Percentiles rank a stretch among this genome's conserved stretches.
These are phyloP conservation scores for Trichoderma asperelloides DNA, from an alignment of 495 filamentous ascomycete genomes.

Conservation along the genomic window DNA sequence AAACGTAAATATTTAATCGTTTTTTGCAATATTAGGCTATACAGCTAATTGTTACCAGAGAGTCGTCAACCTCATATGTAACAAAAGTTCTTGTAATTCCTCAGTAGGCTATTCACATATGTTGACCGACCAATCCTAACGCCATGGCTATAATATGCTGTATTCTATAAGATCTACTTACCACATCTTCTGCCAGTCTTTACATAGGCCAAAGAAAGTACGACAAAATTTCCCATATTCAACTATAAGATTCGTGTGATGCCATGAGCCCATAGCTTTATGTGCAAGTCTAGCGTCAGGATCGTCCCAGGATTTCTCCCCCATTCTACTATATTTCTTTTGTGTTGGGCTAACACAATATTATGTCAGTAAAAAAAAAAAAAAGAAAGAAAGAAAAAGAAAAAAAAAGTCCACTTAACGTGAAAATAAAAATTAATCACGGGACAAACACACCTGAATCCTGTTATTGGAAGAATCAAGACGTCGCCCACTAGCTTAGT, in stretches of 20 bases:
- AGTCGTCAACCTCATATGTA: too few relatives aligned
- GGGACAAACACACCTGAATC: neutral
- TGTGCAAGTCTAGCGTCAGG: neutral
- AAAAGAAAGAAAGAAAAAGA: neutral
- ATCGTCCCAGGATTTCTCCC: neutral
- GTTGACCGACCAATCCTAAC: too few relatives aligned
- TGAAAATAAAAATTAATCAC: too few relatives aligned
- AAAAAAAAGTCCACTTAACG: too few relatives aligned
- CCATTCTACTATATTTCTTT: neutral
- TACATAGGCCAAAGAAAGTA: neutral
- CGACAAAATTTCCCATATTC: neutral
- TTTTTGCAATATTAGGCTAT: too few relatives aligned
- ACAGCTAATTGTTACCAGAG: too few relatives aligned
- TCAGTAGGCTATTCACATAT: too few relatives aligned
- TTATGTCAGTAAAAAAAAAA: neutral
- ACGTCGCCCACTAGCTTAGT: neutral
- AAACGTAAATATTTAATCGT: too few relatives aligned
- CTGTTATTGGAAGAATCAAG: neutral
- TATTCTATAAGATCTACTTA: neutral
- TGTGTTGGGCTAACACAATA: neutral
- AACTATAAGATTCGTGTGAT: neutral
- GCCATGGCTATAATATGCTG: too few relatives aligned
- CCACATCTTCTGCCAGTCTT: slow-evolving; percentile 1
- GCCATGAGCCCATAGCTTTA: neutral
- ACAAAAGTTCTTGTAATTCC: too few relatives aligned